Evolutionary conservation across 2,329 filamentous ascomycete species (phyloP).

Genomic region (Sclerotinia trifoliorum): DNA sequence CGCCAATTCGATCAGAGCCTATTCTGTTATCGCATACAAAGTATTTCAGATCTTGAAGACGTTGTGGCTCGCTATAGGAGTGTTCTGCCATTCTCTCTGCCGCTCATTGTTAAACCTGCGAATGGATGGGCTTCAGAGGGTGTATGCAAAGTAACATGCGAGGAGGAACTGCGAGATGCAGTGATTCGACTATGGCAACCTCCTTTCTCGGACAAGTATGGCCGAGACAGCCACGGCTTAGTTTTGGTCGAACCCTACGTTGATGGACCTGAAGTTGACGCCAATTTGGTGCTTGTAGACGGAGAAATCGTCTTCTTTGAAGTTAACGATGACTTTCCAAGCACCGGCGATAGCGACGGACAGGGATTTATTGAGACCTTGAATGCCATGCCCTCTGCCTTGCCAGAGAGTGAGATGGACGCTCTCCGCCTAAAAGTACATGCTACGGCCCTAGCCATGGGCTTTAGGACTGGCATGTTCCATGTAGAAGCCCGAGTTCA

Average conservation of each 20-base stretch:
- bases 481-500: not conserved
- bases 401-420: not conserved
- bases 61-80: not conserved
- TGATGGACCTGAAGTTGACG: constrained; percentile 1
- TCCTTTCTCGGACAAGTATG: not conserved
- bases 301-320: constrained; percentile 5
- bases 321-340: constrained; percentile 8
- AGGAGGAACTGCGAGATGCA: not conserved
- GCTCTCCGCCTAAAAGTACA: not conserved
- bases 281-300: not conserved
- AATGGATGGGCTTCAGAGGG: constrained; percentile 5
- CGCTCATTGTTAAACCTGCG: constrained; percentile 2
- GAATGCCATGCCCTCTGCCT: not conserved
- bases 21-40: constrained; percentile 4
- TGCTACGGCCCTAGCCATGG: not conserved
- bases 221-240: not conserved
- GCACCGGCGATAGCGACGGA: not conserved
- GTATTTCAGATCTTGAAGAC: not conserved
- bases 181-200: constrained; percentile 5
- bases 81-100: not conserved
- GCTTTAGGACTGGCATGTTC: not conserved
- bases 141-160: constrained; percentile 3
- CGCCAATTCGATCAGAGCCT: not conserved
- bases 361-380: not conserved
- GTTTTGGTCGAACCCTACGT: constrained; percentile 2